phyloP scores from a whole-genome alignment of 768 basidiomycete species.

The Leccinum imitatum region DNA sequence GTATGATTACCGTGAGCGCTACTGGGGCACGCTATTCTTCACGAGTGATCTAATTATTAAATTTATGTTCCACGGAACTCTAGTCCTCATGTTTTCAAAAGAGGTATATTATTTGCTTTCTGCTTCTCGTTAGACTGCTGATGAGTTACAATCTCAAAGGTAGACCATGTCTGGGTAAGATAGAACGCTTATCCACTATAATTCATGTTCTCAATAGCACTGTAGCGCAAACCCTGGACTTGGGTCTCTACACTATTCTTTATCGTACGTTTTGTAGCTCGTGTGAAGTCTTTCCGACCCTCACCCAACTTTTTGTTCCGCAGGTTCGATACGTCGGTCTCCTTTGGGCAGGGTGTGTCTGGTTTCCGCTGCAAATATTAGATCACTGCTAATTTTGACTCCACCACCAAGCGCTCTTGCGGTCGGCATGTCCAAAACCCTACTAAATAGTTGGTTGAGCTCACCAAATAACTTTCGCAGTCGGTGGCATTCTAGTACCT shows the following conservation, averaged over 20 bases:
- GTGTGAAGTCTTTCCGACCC: not conserved
- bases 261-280: not conserved
- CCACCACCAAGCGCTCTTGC: not conserved
- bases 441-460: not conserved
- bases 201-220: not conserved
- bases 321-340: not conserved
- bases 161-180: conserved; percentile 7
- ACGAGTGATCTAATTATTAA: not conserved
- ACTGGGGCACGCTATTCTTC: not conserved
- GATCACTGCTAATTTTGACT: not conserved
- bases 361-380: not conserved
- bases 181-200: not conserved
- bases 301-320: not conserved
- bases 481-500: not conserved
- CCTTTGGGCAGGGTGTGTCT: not conserved
- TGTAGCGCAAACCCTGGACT: not conserved
- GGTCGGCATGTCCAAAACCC: not conserved
- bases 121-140: not conserved
- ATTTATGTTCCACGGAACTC: not conserved
- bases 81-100: conserved; percentile 14
- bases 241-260: not conserved
- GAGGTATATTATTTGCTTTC: conserved; percentile 3
- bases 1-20: conserved; percentile 19
- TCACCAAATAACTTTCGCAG: not conserved
- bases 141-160: not conserved